Evolutionary conservation across 345 rosid genomes (phyloP).

Genomic region (Populus pruinosa): DNA sequence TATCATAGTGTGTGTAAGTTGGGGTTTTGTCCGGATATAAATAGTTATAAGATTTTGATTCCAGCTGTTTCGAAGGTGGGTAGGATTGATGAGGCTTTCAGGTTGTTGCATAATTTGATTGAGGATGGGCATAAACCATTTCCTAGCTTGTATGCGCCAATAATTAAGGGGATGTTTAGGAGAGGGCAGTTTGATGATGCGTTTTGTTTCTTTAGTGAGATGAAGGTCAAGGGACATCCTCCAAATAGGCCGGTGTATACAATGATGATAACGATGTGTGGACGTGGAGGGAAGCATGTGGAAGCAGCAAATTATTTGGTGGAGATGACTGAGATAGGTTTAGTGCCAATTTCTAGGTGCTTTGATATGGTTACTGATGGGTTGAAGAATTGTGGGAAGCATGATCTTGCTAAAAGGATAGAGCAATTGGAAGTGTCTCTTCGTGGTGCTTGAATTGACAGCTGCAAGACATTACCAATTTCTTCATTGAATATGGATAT

Average conservation of each 20-base stretch:
- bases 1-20: slow-evolving; percentile 58
- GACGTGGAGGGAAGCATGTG: slow-evolving; percentile 76
- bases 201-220: slow-evolving; percentile 75
- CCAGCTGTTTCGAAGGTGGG: slow-evolving; percentile 82
- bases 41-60: slow-evolving; percentile 70
- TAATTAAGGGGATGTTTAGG: slow-evolving; percentile 73
- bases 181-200: slow-evolving; percentile 84
- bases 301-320: slow-evolving; percentile 81
- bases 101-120: slow-evolving; percentile 54
- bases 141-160: slow-evolving; percentile 88
- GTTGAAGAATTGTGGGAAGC: slow-evolving; percentile 76
- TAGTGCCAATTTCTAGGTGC: slow-evolving; percentile 76
- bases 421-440: slow-evolving; percentile 75
- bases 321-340: slow-evolving; percentile 89
- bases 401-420: slow-evolving; percentile 77
- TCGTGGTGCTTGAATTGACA: slow-evolving; percentile 27
- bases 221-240: slow-evolving; percentile 81
- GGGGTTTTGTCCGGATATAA: slow-evolving; percentile 66
- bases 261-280: slow-evolving; percentile 89
- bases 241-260: slow-evolving; percentile 89
- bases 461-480: background rate
- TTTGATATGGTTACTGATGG: slow-evolving; percentile 92
- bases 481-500: background rate
- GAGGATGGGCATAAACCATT: slow-evolving; percentile 87
- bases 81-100: slow-evolving; percentile 73